phyloP scores from a whole-genome alignment of 192 early-diverging fungal genomes.

The Phycomyces nitens region DNA sequence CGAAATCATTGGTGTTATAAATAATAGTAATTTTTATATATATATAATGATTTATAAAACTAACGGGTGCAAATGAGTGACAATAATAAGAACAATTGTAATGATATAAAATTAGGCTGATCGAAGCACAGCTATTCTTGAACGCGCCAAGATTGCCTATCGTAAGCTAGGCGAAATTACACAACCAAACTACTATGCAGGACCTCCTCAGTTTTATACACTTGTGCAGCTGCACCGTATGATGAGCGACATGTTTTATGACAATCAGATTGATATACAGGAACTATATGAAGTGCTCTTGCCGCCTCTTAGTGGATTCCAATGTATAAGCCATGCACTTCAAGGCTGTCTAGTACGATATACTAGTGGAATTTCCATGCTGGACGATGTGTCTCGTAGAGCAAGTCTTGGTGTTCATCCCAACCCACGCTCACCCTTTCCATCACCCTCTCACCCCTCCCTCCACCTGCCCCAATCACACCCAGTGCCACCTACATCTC shows the following conservation, averaged over 20 bases:
- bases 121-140: conserved; percentile 11
- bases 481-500: no score
- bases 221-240: conserved; percentile 28
- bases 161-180: conserved; percentile 23
- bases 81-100: background rate
- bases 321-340: conserved; percentile 29
- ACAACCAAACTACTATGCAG: conserved; percentile 8
- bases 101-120: background rate
- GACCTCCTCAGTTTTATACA: conserved; percentile 7
- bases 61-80: background rate
- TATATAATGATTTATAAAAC: no score
- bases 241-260: conserved; percentile 30
- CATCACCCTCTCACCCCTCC: no score
- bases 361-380: no score
- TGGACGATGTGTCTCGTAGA: no score
- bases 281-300: conserved; percentile 28
- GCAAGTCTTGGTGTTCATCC: no score
- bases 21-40: no score
- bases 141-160: conserved; percentile 22
- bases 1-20: no score
- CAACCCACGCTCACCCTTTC: no score
- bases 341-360: conserved; percentile 14
- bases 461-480: no score
- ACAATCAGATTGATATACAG: conserved; percentile 21
- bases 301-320: conserved; percentile 18